Conservation (phyloP, 176 grass and related monocot species). For the Tuctoria greenei region DNA sequence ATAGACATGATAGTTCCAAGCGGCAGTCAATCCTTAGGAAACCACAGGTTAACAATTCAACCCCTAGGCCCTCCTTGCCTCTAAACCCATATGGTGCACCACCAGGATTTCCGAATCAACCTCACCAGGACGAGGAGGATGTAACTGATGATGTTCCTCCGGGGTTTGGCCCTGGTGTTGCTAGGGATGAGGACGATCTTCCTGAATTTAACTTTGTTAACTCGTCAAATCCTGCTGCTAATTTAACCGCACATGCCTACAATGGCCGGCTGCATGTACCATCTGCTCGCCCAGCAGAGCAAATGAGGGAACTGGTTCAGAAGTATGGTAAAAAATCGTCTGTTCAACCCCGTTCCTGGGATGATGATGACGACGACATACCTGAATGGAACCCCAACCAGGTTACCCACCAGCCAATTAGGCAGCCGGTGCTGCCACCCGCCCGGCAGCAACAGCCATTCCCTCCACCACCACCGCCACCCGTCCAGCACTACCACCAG, state of each 20-base stretch:
- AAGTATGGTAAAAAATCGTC: not conserved
- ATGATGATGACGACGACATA: not conserved
- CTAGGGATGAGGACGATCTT: conserved; percentile 54
- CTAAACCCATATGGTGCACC: not conserved
- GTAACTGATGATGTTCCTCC: conserved; percentile 41
- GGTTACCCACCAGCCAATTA: conserved; percentile 29
- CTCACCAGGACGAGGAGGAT: conserved; percentile 38
- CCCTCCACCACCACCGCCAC: conserved; percentile 29
- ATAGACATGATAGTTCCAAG: conserved; percentile 36
- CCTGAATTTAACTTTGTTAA: conserved; percentile 54
- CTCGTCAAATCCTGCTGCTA: conserved; percentile 13
- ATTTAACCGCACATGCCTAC: conserved; percentile 15
- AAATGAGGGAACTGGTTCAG: not conserved
- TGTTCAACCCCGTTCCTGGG: not conserved
- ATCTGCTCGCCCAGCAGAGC: not conserved
- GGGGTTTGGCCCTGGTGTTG: conserved; percentile 43
- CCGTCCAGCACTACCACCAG: conserved; percentile 48
- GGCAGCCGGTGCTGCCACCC: not conserved
- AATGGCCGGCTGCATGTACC: conserved; percentile 8
- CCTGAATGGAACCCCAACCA: conserved; percentile 78
- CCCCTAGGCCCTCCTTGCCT: not conserved
- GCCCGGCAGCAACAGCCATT: conserved; percentile 22
- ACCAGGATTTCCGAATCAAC: not conserved
- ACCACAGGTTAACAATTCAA: conserved; percentile 36
- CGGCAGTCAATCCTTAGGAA: conserved; percentile 39